Evolutionary conservation across 176 grass and related monocot genomes (phyloP), one percentile per base, ranked within the genome.

Genomic region (Bolboschoenus planiculmis): DNA sequence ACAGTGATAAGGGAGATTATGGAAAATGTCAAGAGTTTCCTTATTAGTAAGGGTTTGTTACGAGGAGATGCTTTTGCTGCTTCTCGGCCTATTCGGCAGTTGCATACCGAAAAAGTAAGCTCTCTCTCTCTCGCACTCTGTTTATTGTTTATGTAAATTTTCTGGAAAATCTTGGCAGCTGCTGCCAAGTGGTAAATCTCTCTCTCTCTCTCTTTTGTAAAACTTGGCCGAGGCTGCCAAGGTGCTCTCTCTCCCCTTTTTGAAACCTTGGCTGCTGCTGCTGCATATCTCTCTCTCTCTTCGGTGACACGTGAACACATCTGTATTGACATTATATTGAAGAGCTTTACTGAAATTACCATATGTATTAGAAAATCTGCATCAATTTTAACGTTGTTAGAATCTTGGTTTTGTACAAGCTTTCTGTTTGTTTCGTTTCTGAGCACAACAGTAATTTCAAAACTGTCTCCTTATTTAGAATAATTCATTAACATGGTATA

Each of bases 1-100:
- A 84, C 93, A 53, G 79, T 96, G 59, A 90, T 96, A 85, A 92
- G 85, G 44, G 93, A 96, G 78, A 92, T 96, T 30, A 84, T 92
- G 74, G 90, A 92, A 76, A 92, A 86, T 10, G 93, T 92, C 7
- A 92, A 96, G 81, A 63, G 82, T 74, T 96, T 92, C 83, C 90
- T 96, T 54, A 64, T 89, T 66, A 89, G 90, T 84, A 96, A 96
- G 93, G 90, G 86, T 66, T 86, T 96, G 79, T 66, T 96, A 20
- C 89, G 88, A 87, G 93, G 93, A 81, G 86, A 96, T 46, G 56
- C 79, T 65, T 85, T 83, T 76, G 71, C 65, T 5, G 15, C 78
- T 72, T 86, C 89, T 40, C 78, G 86, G 2, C 88, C 93, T 35
- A 65, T 92, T 56, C 90, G 83, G 13, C 93, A 90, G 83, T 79